Evolutionary conservation across 2,329 filamentous ascomycete genomes (phyloP).

Genomic region (Stachybotrys chartarum): DNA sequence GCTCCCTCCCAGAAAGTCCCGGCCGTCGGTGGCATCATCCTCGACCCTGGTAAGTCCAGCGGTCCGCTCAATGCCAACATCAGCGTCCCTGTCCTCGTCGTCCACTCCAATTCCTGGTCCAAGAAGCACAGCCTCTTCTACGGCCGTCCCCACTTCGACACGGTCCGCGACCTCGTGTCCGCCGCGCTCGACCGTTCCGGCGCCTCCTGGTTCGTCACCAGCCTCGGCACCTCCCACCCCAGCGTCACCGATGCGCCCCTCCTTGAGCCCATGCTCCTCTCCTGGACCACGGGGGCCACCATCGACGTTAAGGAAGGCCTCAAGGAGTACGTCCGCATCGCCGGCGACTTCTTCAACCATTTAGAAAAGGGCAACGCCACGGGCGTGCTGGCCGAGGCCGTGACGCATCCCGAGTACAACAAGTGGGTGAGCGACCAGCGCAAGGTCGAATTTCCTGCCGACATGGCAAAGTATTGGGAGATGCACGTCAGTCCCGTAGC

Average conservation of each 20-base stretch:
- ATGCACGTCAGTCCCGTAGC: slow-evolving; percentile 28
- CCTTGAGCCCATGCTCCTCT: slow-evolving; percentile 53
- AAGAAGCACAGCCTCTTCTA: slow-evolving; percentile 49
- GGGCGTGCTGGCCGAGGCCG: slow-evolving; percentile 42
- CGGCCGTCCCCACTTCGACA: slow-evolving; percentile 56
- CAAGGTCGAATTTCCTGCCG: slow-evolving; percentile 19
- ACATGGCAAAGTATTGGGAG: slow-evolving; percentile 32
- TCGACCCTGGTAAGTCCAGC: slow-evolving; percentile 60
- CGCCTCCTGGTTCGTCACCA: slow-evolving; percentile 47
- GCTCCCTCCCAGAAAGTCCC: slow-evolving; percentile 21
- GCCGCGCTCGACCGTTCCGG: slow-evolving; percentile 35
- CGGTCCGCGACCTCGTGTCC: slow-evolving; percentile 49
- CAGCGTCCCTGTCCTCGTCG: slow-evolving; percentile 49
- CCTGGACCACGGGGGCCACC: slow-evolving; percentile 53
- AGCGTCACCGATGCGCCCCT: slow-evolving; percentile 61
- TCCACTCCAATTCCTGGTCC: slow-evolving; percentile 62
- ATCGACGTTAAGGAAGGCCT: slow-evolving; percentile 51
- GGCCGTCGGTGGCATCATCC: slow-evolving; percentile 50
- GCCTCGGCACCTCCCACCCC: slow-evolving; percentile 50
- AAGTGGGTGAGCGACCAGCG: slow-evolving; percentile 31
- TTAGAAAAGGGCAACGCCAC: slow-evolving; percentile 30
- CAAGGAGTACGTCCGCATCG: slow-evolving; percentile 51
- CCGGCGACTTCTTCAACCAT: slow-evolving; percentile 50
- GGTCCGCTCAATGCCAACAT: slow-evolving; percentile 55
- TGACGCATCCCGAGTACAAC: slow-evolving; percentile 32